Evolutionary conservation across 1,284 basidiomycete genomes (phyloP), one percentile per base, ranked within the genome.

Genomic region (Apiotrichum mycotoxinovorans): DNA sequence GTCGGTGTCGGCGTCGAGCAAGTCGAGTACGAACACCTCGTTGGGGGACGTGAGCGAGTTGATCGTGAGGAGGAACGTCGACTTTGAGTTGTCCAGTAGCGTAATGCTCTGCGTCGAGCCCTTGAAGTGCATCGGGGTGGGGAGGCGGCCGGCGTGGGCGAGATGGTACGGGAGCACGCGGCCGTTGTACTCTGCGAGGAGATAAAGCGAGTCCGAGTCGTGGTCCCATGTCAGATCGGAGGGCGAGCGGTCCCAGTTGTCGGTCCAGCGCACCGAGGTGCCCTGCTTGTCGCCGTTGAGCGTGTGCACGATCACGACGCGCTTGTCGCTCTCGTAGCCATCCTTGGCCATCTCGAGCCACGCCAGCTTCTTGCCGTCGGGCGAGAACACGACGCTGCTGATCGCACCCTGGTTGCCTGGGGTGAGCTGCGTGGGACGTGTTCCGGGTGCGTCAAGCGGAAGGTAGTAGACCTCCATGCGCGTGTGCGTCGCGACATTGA

Each of bases 331-430:
- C 75, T 96, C 92, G 67, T 93, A 88, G 1, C 91, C 92, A 68
- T 96, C 91, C 69, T 87, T 73, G 47, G 86, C 85, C 62, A 92
- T 83, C 74, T 96, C 87, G 40, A 89, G 78, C 92, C 92, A 96
- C 0, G 88, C 90, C 1, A 85, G 83, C 74, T 87, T 88, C 53
- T 81, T 82, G 0, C 86, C 88, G 38, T 83, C 77, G 3, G 79
- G 77, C 62, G 81, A 88, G 70, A 93, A 85, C 2, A 83, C 81
- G 0, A 90, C 85, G 35, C 76, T 80, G 65, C 83, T 84, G 5
- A 85, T 87, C 3, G 91, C 91, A 27, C 90, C 92, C 73, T 93
- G 90, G 40, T 82, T 80, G 8, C 89, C 89, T 17, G 85, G 84
- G 0, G 92, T 95, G 43, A 96, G 77, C 62, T 70, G 60, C 40